Conservation (phyloP, 495 filamentous ascomycete genomes). For the Annulohypoxylon moriforme region DNA sequence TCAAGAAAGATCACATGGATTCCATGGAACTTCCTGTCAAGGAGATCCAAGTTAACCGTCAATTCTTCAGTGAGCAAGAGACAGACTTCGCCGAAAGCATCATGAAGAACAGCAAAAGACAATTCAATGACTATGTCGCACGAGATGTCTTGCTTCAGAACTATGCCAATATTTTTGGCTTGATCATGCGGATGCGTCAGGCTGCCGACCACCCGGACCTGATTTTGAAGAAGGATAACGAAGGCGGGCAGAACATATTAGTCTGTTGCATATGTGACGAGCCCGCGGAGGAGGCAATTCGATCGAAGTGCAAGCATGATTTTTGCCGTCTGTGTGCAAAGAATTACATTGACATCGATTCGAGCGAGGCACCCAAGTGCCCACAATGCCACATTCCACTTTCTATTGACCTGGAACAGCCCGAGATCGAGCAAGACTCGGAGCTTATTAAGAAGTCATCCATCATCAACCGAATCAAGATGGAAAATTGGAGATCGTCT, state of each 20-base stretch:
- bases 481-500: conserved; percentile 97
- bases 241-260: conserved; percentile 88
- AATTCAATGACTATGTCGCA: conserved; percentile 95
- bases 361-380: conserved; percentile 81
- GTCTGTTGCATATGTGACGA: conserved; percentile 97
- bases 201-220: conserved; percentile 95
- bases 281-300: conserved; percentile 91
- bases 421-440: conserved; percentile 90
- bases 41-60: conserved; percentile 88
- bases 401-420: conserved; percentile 91
- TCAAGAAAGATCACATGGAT: conserved; percentile 90
- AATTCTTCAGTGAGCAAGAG: conserved; percentile 95
- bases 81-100: conserved; percentile 95
- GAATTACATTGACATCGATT: conserved; percentile 82
- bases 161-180: conserved; percentile 87
- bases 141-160: conserved; percentile 96
- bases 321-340: conserved; percentile 93
- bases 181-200: conserved; percentile 98
- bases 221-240: conserved; percentile 84
- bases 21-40: conserved; percentile 96
- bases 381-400: conserved; percentile 91
- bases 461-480: conserved; percentile 96
- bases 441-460: conserved; percentile 86
- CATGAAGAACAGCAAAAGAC: conserved; percentile 85
- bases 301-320: conserved; percentile 90